Percentiles rank a stretch among this genome's conserved stretches.
phyloP scores from a whole-genome alignment of 495 filamentous ascomycete genomes.

The Podospora australis region DNA sequence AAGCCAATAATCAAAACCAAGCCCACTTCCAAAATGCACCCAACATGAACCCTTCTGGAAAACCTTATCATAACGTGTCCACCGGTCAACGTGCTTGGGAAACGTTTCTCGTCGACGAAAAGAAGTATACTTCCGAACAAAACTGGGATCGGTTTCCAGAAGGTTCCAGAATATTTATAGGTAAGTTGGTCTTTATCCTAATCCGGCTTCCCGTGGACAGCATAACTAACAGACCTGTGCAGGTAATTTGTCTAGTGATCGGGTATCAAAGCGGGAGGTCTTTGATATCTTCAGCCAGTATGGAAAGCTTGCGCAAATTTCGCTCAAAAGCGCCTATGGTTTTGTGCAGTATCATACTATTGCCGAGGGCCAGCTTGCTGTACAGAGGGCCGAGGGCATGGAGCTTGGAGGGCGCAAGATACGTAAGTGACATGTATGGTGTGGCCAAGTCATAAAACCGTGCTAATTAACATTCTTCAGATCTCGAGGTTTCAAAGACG shows the following conservation, averaged over 20 bases:
- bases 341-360: constrained; percentile 90
- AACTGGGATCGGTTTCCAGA: constrained; percentile 88
- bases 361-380: constrained; percentile 62
- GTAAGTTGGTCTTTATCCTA: constrained; percentile 45
- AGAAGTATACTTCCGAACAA: constrained; percentile 25
- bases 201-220: not conserved
- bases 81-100: constrained; percentile 64
- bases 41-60: constrained; percentile 39
- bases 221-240: not conserved
- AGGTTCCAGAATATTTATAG: constrained; percentile 83
- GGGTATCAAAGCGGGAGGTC: constrained; percentile 87
- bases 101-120: constrained; percentile 76
- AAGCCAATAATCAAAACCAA: constrained; percentile 16
- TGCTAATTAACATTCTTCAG: constrained; percentile 49
- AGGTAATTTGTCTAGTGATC: constrained; percentile 92
- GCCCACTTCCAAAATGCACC: constrained; percentile 1
- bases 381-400: constrained; percentile 70
- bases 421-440: constrained; percentile 54
- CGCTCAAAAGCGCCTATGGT: constrained; percentile 93
- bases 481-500: constrained; percentile 87
- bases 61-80: constrained; percentile 7
- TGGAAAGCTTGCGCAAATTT: constrained; percentile 87
- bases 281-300: constrained; percentile 84
- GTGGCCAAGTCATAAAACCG: constrained; percentile 12
- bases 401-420: constrained; percentile 79